A percentile compares a stretch with the other conserved stretches of the same genome.
These are phyloP conservation scores for Phoenix dactylifera DNA, from an alignment of 176 grass and related monocot species.

Conservation along the genomic window DNA sequence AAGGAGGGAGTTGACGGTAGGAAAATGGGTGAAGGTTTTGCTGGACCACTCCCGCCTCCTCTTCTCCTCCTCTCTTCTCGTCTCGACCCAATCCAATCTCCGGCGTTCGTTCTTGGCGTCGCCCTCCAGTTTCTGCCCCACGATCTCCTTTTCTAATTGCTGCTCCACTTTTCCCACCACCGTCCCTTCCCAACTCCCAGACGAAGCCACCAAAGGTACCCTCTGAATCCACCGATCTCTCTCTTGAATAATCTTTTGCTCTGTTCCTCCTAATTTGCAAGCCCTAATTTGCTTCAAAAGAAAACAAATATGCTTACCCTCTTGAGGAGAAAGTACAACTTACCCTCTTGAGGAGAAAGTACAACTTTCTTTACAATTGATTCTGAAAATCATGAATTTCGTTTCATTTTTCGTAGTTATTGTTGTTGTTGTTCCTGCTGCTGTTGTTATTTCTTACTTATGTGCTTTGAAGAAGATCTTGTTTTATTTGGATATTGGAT, in stretches of 20 bases:
- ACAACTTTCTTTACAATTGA: too few relatives aligned
- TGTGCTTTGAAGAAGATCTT: background rate
- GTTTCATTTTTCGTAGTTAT: too few relatives aligned
- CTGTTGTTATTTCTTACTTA: background rate
- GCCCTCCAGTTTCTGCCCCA: conserved; percentile 10
- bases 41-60: background rate
- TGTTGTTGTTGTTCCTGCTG: too few relatives aligned
- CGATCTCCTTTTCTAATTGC: conserved; percentile 1
- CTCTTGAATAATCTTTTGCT: too few relatives aligned
- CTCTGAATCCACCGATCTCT: background rate
- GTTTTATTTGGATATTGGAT: too few relatives aligned
- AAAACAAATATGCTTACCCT: too few relatives aligned
- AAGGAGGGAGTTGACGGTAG: conserved; percentile 47
- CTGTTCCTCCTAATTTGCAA: too few relatives aligned
- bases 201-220: conserved; percentile 15
- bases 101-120: conserved; percentile 6
- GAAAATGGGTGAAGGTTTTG: conserved; percentile 18
- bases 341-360: too few relatives aligned
- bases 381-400: too few relatives aligned
- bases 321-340: too few relatives aligned
- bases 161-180: background rate
- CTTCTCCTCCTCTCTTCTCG: background rate
- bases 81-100: background rate
- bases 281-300: too few relatives aligned
- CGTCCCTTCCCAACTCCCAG: conserved; percentile 18